Conservation (phyloP, 208 protist genomes). For the Blechomonas ayalai region DNA sequence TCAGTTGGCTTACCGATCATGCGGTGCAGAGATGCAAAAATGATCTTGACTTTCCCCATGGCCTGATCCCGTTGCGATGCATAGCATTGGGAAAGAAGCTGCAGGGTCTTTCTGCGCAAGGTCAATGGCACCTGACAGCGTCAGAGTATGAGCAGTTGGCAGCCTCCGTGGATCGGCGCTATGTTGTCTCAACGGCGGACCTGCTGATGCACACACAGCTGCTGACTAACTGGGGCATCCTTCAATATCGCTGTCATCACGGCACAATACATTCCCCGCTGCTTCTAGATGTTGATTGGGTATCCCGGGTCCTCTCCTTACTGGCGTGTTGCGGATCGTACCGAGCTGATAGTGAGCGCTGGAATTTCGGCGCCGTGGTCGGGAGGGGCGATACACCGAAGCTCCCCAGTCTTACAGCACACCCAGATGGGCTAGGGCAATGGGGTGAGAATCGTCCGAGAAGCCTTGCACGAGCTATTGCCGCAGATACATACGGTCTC, state of each 20-base stretch:
- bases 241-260: slow-evolving; percentile 59
- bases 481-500: slow-evolving; percentile 9
- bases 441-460: too few species aligned
- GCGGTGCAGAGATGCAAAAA: slow-evolving; percentile 37
- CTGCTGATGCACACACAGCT: slow-evolving; percentile 71
- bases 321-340: too few species aligned
- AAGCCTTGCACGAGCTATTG: slow-evolving; percentile 7
- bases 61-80: slow-evolving; percentile 41
- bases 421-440: too few species aligned
- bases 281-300: slow-evolving; percentile 61
- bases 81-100: slow-evolving; percentile 20
- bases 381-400: too few species aligned
- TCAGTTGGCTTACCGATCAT: slow-evolving; percentile 63
- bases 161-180: slow-evolving; percentile 26
- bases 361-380: too few species aligned
- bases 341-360: too few species aligned
- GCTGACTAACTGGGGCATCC: slow-evolving; percentile 41
- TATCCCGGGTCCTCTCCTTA: slow-evolving; percentile 16
- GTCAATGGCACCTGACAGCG: slow-evolving; percentile 45
- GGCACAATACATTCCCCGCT: slow-evolving; percentile 33
- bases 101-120: slow-evolving; percentile 24
- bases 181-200: slow-evolving; percentile 22
- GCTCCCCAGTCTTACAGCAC: too few species aligned
- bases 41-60: slow-evolving; percentile 66
- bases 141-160: slow-evolving; percentile 56